These are phyloP conservation scores for Sugiyamaella americana DNA, from an alignment of 805 yeast species.

Conservation along the genomic window DNA sequence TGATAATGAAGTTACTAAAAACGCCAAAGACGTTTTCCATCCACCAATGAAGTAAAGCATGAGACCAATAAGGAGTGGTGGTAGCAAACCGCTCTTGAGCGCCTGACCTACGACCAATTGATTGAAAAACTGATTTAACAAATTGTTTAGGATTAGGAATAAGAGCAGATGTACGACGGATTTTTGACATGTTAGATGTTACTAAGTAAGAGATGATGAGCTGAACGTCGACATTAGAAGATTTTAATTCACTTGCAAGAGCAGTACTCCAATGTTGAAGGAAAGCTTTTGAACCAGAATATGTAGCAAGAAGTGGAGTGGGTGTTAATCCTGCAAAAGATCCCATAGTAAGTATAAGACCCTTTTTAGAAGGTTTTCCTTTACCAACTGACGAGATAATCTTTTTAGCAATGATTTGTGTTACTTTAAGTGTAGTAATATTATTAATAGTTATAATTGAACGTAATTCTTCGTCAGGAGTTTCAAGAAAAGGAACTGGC, in stretches of 20 bases:
- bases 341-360: constrained; percentile 89
- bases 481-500: constrained; percentile 88
- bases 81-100: constrained; percentile 89
- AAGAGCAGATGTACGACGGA: constrained; percentile 62
- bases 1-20: constrained; percentile 62
- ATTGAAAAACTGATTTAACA: constrained; percentile 62
- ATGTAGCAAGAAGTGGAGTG: constrained; percentile 85
- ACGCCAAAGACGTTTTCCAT: constrained; percentile 79
- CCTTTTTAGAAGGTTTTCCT: constrained; percentile 36
- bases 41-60: constrained; percentile 81
- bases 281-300: constrained; percentile 94
- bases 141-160: constrained; percentile 81
- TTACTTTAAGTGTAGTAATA: constrained; percentile 74
- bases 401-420: constrained; percentile 72
- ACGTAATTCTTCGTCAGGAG: constrained; percentile 64
- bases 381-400: constrained; percentile 48
- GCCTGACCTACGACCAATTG: constrained; percentile 80
- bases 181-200: constrained; percentile 92
- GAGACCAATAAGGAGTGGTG: constrained; percentile 87
- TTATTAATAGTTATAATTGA: constrained; percentile 82
- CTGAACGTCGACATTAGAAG: constrained; percentile 75
- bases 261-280: constrained; percentile 90
- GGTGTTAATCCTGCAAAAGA: constrained; percentile 94
- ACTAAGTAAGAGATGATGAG: constrained; percentile 82
- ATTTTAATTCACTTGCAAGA: constrained; percentile 73